Base-by-base conservation (phyloP, 441 rosid species). In the Metrosideros polymorpha region DNA sequence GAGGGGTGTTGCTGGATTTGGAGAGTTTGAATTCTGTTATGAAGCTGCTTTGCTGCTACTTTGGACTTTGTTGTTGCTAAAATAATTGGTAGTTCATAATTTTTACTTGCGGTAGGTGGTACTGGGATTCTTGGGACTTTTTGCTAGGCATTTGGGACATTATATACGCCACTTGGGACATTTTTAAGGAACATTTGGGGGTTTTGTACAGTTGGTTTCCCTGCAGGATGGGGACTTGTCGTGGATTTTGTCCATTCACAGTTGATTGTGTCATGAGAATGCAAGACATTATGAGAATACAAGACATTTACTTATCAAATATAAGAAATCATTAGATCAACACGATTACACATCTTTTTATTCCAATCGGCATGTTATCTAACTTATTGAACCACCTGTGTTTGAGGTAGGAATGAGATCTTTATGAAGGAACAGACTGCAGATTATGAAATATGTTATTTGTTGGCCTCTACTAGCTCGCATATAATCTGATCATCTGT, bases 381-480 rank as follows among this genome's bases (percentile, higher is more conserved):
- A 19, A 22, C 79, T 71, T 22, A 24, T 1, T 71, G 79, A 39
- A 39, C 79, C 79, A 22, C 49, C 79, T 6, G 47, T 25, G 49
- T 39, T 71, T 71, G 17, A 3, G 79, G 47, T 39, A 71, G 49
- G 79, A 71, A 71, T 22, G 79, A 71, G 53, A 47, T 50, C 15
- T 71, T 85, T 9, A 27, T 57, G 5, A 55, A 83, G 63, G 39
- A 90, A 87, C 55, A 91, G 91, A 27, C 89, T 91, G 15, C 92
- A 89, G 83, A 88, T 90, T 8, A 88, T 84, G 25, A 91, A 91
- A 6, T 39, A 14, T 53, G 19, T 83, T 24, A 45, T 42, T 82
- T 49, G 84, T 90, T 90, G 55, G 89, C 89, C 71, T 87, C 88
- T 24, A 86, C 91, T 14, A 91, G 63, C 83, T 50, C 56, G 7